Percentiles rank a stretch among this genome's conserved stretches.
phyloP scores from a whole-genome alignment of 192 early-diverging fungal species.

The Phlyctochytrium arcticum region DNA sequence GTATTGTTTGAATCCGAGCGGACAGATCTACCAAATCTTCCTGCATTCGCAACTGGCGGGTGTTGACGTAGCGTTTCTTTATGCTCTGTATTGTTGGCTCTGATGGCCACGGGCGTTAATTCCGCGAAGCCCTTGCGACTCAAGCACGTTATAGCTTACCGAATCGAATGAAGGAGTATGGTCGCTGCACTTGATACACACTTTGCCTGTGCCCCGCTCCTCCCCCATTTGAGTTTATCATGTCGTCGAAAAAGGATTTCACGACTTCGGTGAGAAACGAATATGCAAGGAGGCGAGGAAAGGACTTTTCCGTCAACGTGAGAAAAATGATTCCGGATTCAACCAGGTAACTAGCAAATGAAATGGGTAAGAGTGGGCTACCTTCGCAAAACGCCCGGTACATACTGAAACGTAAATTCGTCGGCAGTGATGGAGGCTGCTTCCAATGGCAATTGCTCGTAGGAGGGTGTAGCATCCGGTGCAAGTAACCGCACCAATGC shows the following conservation, averaged over 20 bases:
- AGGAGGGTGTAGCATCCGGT: background rate
- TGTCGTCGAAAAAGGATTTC: constrained; percentile 25
- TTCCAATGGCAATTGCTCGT: background rate
- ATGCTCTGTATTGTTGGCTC: constrained; percentile 33
- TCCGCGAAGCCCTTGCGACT: too few species aligned
- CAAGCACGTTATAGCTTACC: too few species aligned
- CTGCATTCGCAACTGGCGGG: constrained; percentile 24
- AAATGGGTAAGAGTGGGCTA: background rate
- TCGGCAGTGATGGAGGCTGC: constrained; percentile 26
- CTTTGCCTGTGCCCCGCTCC: background rate
- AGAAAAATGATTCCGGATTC: constrained; percentile 28
- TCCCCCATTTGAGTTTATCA: background rate
- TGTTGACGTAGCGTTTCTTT: constrained; percentile 39
- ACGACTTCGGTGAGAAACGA: constrained; percentile 30
- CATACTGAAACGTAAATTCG: constrained; percentile 38
- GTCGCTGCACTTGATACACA: constrained; percentile 20
- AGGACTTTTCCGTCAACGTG: constrained; percentile 23
- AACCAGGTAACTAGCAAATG: constrained; percentile 17
- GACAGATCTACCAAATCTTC: constrained; percentile 37
- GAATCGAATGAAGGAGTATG: constrained; percentile 42
- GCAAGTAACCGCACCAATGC: constrained; percentile 16
- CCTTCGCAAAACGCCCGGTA: background rate
- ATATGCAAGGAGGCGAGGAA: constrained; percentile 40
- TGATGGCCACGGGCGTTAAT: too few species aligned
- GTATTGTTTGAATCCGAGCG: constrained; percentile 9